A percentile compares a stretch with the other conserved stretches of the same genome.
phyloP scores from a whole-genome alignment of 1,139 yeast genomes.

The Pichia kudriavzevii region DNA sequence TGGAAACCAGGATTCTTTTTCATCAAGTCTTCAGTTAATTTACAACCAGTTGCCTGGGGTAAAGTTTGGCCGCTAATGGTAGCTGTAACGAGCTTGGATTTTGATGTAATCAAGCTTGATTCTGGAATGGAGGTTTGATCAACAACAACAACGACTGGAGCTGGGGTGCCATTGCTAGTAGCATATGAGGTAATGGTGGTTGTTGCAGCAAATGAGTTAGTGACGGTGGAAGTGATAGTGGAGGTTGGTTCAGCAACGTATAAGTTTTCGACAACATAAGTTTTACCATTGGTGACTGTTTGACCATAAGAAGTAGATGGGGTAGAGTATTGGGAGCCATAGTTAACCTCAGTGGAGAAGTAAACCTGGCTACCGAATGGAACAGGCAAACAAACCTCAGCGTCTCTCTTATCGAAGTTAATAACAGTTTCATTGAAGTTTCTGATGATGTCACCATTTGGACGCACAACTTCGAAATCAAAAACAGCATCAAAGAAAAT shows the following conservation, averaged over 20 bases:
- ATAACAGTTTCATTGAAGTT: slow-evolving; percentile 9
- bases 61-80: slow-evolving; percentile 6
- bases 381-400: slow-evolving; percentile 5
- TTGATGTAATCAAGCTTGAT: background rate
- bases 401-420: slow-evolving; percentile 3
- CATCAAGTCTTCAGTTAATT: slow-evolving; percentile 1
- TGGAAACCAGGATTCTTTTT: slow-evolving; percentile 10
- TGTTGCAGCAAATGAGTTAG: slow-evolving; percentile 6
- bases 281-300: slow-evolving; percentile 30
- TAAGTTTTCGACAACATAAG: slow-evolving; percentile 11
- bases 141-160: slow-evolving; percentile 7
- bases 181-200: slow-evolving; percentile 2
- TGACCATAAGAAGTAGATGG: slow-evolving; percentile 8
- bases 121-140: slow-evolving; percentile 6
- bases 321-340: background rate
- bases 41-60: slow-evolving; percentile 8
- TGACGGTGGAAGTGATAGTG: slow-evolving; percentile 7
- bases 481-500: slow-evolving; percentile 9
- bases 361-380: slow-evolving; percentile 2
- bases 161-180: slow-evolving; percentile 3
- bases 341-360: background rate
- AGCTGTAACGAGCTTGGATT: background rate
- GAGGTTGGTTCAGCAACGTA: slow-evolving; percentile 9
- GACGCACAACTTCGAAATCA: slow-evolving; percentile 14
- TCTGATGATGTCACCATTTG: slow-evolving; percentile 13